Evolutionary conservation across 2,329 filamentous ascomycete genomes (phyloP).

Genomic region (Penicillium sp.): DNA sequence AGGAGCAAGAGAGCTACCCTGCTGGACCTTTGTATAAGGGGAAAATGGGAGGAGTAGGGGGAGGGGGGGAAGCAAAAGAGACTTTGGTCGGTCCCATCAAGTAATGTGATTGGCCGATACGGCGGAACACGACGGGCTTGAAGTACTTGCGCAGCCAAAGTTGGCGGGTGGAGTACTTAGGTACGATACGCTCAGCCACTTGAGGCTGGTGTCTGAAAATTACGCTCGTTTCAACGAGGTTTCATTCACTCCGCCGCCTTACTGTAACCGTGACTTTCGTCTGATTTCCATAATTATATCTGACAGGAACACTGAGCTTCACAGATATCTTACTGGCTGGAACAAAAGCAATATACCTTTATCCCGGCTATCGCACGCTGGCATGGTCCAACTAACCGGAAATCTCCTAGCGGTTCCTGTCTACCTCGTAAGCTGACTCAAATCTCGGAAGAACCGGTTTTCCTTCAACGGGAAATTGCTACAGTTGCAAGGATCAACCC

Average conservation of each 20-base stretch:
- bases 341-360: not conserved
- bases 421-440: not conserved
- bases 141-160: conserved; percentile 8
- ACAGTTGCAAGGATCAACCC: not conserved
- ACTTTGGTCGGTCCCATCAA: conserved; percentile 10
- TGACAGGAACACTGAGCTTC: not conserved
- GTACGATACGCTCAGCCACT: conserved; percentile 10
- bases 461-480: not conserved
- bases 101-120: conserved; percentile 13
- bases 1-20: not conserved
- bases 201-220: not conserved
- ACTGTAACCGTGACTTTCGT: not conserved
- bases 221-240: not conserved
- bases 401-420: conserved; percentile 1
- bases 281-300: not conserved
- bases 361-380: not conserved
- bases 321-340: not conserved
- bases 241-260: conserved; percentile 6
- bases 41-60: conserved; percentile 4
- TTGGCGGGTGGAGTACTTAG: conserved; percentile 13
- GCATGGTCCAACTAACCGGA: not conserved
- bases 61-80: conserved; percentile 9
- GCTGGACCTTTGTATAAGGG: not conserved
- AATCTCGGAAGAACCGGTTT: not conserved
- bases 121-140: conserved; percentile 18